These are phyloP conservation scores for Acrocalymma vagum DNA, from an alignment of 2,329 filamentous ascomycete species.

Conservation along the genomic window DNA sequence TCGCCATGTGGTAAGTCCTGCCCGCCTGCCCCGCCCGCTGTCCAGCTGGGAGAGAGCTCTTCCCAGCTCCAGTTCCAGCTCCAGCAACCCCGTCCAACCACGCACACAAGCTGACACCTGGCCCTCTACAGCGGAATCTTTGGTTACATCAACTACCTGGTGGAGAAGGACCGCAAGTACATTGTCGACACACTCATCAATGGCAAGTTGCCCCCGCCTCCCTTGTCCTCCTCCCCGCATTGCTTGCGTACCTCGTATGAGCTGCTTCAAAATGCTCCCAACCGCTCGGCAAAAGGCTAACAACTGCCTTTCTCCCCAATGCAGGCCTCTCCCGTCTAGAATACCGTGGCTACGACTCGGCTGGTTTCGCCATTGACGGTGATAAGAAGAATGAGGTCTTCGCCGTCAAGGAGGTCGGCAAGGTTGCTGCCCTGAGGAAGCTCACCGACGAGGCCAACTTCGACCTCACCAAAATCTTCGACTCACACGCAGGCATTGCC, in stretches of 20 bases:
- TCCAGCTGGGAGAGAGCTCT: conserved; percentile 7
- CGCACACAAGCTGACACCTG: conserved; percentile 30
- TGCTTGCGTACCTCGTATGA: conserved; percentile 1
- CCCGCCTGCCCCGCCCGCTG: conserved; percentile 32
- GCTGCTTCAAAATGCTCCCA: conserved; percentile 12
- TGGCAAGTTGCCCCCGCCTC: conserved; percentile 65
- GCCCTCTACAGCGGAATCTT: conserved; percentile 80
- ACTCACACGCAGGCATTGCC: conserved; percentile 97
- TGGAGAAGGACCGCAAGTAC: conserved; percentile 97
- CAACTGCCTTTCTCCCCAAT: conserved; percentile 18
- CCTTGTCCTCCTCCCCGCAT: conserved; percentile 12
- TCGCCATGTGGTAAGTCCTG: conserved; percentile 49
- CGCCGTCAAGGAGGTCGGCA: conserved; percentile 99
- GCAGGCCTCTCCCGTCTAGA: conserved; percentile 92
- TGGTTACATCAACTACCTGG: conserved; percentile 98
- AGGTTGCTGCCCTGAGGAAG: conserved; percentile 95
- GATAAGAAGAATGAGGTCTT: conserved; percentile 99
- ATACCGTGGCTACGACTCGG: conserved; percentile 98
- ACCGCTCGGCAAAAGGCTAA: conserved; percentile 27
- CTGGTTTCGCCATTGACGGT: conserved; percentile 92
- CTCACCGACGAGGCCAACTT: conserved; percentile 85
- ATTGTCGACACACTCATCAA: conserved; percentile 97
- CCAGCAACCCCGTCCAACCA: conserved; percentile 10
- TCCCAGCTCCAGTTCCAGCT: not conserved
- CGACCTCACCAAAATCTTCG: conserved; percentile 91